Percentiles rank a stretch among this genome's conserved stretches.
Conservation (phyloP, 2,329 filamentous ascomycete species). For the Blumeriella jaapii region DNA sequence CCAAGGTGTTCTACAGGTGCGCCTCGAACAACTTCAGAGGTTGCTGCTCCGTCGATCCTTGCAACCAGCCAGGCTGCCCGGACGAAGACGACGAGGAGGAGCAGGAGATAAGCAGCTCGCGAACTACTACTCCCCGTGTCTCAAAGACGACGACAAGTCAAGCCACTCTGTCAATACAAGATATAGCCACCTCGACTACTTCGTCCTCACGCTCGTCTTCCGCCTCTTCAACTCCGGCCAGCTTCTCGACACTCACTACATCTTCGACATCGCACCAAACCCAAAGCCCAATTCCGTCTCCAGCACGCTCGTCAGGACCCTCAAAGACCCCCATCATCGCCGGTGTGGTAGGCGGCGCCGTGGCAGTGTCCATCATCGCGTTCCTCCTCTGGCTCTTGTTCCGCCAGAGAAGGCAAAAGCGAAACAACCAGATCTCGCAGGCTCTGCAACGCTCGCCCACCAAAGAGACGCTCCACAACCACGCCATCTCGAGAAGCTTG, state of each 20-base stretch:
- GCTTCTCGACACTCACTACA: constrained; percentile 2
- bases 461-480: constrained; percentile 7
- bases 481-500: constrained; percentile 5
- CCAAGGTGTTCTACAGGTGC: constrained; percentile 30
- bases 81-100: constrained; percentile 3
- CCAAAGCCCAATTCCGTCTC: background rate
- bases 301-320: background rate
- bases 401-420: constrained; percentile 10
- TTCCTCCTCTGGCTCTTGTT: constrained; percentile 15
- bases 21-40: constrained; percentile 29
- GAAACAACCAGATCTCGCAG: constrained; percentile 5
- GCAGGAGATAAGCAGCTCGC: background rate
- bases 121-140: background rate
- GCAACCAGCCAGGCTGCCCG: constrained; percentile 28
- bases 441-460: too few species aligned
- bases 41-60: constrained; percentile 37
- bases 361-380: constrained; percentile 10
- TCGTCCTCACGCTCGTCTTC: too few species aligned
- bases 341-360: constrained; percentile 13
- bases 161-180: too few species aligned
- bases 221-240: constrained; percentile 22
- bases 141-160: too few species aligned
- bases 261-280: background rate
- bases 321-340: constrained; percentile 14
- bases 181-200: too few species aligned